Evolutionary conservation across 768 basidiomycete species (phyloP).

Genomic region (Brasilioporus rufonigricans): DNA sequence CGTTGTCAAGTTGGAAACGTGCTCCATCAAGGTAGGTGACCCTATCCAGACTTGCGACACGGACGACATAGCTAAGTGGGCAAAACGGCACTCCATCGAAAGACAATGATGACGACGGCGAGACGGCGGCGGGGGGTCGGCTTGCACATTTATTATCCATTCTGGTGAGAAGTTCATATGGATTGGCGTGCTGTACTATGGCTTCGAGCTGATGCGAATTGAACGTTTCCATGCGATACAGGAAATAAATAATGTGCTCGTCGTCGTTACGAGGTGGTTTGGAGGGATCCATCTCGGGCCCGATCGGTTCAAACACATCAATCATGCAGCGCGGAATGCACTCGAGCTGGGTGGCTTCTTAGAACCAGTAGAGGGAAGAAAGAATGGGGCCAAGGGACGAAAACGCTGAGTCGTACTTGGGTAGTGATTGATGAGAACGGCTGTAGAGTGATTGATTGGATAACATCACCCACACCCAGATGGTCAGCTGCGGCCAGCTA

Average conservation of each 20-base stretch:
- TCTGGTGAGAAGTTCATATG: conserved; percentile 45
- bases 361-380: conserved; percentile 42
- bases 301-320: conserved; percentile 90
- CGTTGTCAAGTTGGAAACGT: conserved; percentile 65
- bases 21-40: conserved; percentile 66
- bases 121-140: conserved; percentile 88
- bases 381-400: conserved; percentile 23
- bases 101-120: conserved; percentile 97
- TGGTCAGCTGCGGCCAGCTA: no score
- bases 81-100: background rate
- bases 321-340: conserved; percentile 90
- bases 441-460: background rate
- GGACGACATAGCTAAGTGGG: background rate
- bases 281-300: conserved; percentile 91
- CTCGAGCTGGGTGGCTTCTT: conserved; percentile 87
- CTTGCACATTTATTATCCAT: conserved; percentile 91
- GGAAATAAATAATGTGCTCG: conserved; percentile 82
- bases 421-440: background rate
- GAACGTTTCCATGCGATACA: conserved; percentile 26
- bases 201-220: background rate
- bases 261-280: conserved; percentile 92
- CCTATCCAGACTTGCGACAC: background rate
- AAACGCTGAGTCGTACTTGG: conserved; percentile 20
- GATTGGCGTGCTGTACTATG: background rate
- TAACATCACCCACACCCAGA: no score